These are phyloP conservation scores for Elsinoe necatrix DNA, from an alignment of 2,329 filamentous ascomycete genomes.

Conservation along the genomic window DNA sequence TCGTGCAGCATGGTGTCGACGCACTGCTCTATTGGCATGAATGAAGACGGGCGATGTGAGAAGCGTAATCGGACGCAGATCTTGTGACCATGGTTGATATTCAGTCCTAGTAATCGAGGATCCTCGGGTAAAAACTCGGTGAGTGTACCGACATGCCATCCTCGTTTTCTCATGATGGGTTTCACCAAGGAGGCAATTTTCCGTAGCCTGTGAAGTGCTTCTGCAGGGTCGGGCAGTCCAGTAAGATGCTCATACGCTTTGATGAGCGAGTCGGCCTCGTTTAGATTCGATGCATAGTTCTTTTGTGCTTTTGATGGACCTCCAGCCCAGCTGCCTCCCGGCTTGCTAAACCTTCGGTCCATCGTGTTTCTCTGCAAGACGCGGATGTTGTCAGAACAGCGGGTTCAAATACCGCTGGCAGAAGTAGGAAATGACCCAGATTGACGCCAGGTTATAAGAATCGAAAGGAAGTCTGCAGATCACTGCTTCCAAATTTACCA, in stretches of 20 bases:
- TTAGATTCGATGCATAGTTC: slow-evolving; percentile 30
- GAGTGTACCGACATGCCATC: slow-evolving; percentile 70
- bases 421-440: neutral
- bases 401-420: neutral
- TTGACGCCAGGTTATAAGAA: neutral
- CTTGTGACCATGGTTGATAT: slow-evolving; percentile 65
- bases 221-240: slow-evolving; percentile 36
- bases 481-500: slow-evolving; percentile 9
- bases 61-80: slow-evolving; percentile 79
- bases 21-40: slow-evolving; percentile 70
- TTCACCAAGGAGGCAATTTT: slow-evolving; percentile 84
- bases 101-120: slow-evolving; percentile 67
- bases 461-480: neutral
- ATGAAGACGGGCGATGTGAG: slow-evolving; percentile 63
- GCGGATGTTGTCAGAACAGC: neutral
- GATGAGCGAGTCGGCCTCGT: slow-evolving; percentile 42
- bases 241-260: slow-evolving; percentile 43
- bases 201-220: slow-evolving; percentile 54
- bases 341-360: slow-evolving; percentile 14
- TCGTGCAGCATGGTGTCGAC: slow-evolving; percentile 92
- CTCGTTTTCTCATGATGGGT: slow-evolving; percentile 82
- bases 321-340: slow-evolving; percentile 19
- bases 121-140: slow-evolving; percentile 79
- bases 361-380: slow-evolving; percentile 7
- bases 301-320: slow-evolving; percentile 28